Percentiles rank a stretch among this genome's conserved stretches.
These are phyloP conservation scores for Colletotrichum plurivorum DNA, from an alignment of 2,329 filamentous ascomycete species.

Conservation along the genomic window DNA sequence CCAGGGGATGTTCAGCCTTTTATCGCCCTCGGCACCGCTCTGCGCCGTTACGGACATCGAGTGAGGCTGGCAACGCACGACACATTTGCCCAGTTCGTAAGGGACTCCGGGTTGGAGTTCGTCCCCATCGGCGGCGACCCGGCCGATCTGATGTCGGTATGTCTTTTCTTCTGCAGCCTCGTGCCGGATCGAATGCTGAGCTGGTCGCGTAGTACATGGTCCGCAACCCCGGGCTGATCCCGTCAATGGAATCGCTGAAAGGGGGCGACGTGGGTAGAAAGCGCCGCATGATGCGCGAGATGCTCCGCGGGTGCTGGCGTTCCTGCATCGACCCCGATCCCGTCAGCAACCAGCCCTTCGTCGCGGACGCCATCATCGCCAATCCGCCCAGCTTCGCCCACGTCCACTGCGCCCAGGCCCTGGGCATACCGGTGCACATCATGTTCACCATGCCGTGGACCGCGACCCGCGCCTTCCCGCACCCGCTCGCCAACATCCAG, in stretches of 20 bases:
- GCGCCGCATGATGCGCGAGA: slow-evolving; percentile 46
- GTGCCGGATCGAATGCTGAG: slow-evolving; percentile 43
- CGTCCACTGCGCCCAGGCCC: slow-evolving; percentile 60
- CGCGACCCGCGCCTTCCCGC: slow-evolving; percentile 79
- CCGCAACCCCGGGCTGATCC: slow-evolving; percentile 49
- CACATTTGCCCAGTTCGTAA: slow-evolving; percentile 65
- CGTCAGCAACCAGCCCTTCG: slow-evolving; percentile 52
- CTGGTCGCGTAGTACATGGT: slow-evolving; percentile 46
- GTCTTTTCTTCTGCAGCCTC: slow-evolving; percentile 39
- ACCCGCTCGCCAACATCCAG: slow-evolving; percentile 80
- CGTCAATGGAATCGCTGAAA: slow-evolving; percentile 45
- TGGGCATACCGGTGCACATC: slow-evolving; percentile 60
- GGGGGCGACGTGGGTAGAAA: slow-evolving; percentile 47
- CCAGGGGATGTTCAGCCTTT: slow-evolving; percentile 65
- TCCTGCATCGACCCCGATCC: slow-evolving; percentile 48
- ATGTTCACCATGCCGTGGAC: slow-evolving; percentile 80
- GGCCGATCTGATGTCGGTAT: slow-evolving; percentile 54
- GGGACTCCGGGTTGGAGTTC: slow-evolving; percentile 63
- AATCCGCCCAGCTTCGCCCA: slow-evolving; percentile 65
- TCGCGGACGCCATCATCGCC: slow-evolving; percentile 65
- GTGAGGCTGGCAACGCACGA: slow-evolving; percentile 63
- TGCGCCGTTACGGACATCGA: slow-evolving; percentile 58
- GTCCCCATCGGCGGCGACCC: slow-evolving; percentile 68
- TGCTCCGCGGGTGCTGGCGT: slow-evolving; percentile 49
- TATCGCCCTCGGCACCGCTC: slow-evolving; percentile 59